Base-by-base conservation (phyloP, 305 asterid genomes). In the Nicotiana rustica region DNA sequence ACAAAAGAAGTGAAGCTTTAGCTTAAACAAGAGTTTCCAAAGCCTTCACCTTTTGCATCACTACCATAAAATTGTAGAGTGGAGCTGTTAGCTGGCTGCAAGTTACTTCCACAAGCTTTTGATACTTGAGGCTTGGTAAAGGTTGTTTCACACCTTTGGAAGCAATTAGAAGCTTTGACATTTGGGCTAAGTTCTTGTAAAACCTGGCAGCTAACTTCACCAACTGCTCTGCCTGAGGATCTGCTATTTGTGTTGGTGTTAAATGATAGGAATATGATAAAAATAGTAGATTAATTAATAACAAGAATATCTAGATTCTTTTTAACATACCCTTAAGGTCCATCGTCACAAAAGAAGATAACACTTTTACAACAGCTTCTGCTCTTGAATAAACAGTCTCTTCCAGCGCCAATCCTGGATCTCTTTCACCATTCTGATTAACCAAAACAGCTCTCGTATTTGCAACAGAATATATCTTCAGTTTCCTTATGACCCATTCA, bases 41-140 rank as follows among this genome's bases (percentile, higher is more conserved):
- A 67, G 35, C 25, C 6, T 81, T 19, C 87, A 95, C 98, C 98
- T 85, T 89, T 84, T 95, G 98, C 91, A 95, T 84, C 79, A 83
- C 87, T 14, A 90, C 91, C 86, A 92, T 89, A 85, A 94, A 94
- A 62, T 81, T 87, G 82, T 94, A 93, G 38, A 94, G 83, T 67
- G 97, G 97, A 77, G 94, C 87, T 81, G 98, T 92, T 77, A 95
- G 86, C 86, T 90, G 89, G 88, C 90, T 86, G 90, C 96, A 90
- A 82, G 98, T 92, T 80, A 88, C 87, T 87, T 93, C 98, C 85
- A 95, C 98, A 25, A 95, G 94, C 90, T 84, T 92, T 89, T 95
- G 94, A 87, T 88, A 91, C 88, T 84, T 88, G 76, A 89, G 84
- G 83, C 96, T 89, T n/a, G 93, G 97, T 69, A 92, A 77, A 77